A percentile compares a stretch with the other conserved stretches of the same genome.
These are phyloP conservation scores for Nicotiana attenuata DNA, from an alignment of 257 asterid species.

Conservation along the genomic window DNA sequence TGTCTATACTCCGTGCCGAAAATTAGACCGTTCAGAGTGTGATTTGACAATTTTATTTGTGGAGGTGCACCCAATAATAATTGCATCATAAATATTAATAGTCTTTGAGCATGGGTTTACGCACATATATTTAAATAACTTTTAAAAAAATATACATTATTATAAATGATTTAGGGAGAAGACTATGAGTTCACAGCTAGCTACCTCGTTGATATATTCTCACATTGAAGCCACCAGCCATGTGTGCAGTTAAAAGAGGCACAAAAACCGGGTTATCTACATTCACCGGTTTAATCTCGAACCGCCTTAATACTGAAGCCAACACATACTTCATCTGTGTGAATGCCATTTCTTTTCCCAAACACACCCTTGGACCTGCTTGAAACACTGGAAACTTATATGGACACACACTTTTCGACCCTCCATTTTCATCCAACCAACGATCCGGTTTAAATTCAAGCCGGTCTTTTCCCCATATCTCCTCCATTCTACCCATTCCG, in stretches of 20 bases:
- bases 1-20: no score
- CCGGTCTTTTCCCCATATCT: slow-evolving; percentile 20
- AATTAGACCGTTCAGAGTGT: no score
- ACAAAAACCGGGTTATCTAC: slow-evolving; percentile 38
- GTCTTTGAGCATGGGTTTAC: no score
- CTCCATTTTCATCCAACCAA: slow-evolving; percentile 14
- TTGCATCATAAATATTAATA: no score
- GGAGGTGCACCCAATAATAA: no score
- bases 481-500: slow-evolving; percentile 22
- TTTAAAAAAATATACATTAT: no score
- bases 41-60: no score
- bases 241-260: slow-evolving; percentile 50
- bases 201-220: not conserved
- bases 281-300: slow-evolving; percentile 35
- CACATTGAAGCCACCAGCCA: slow-evolving; percentile 61
- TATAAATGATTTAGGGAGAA: no score
- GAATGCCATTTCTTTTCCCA: slow-evolving; percentile 24
- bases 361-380: slow-evolving; percentile 22
- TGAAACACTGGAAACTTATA: slow-evolving; percentile 14
- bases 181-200: no score
- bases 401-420: not conserved
- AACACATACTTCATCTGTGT: slow-evolving; percentile 14
- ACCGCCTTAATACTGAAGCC: slow-evolving; percentile 35
- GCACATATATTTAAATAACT: no score
- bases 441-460: slow-evolving; percentile 21